These are phyloP conservation scores for Neurospora sublineolata DNA, from an alignment of 495 filamentous ascomycete species.

Conservation along the genomic window DNA sequence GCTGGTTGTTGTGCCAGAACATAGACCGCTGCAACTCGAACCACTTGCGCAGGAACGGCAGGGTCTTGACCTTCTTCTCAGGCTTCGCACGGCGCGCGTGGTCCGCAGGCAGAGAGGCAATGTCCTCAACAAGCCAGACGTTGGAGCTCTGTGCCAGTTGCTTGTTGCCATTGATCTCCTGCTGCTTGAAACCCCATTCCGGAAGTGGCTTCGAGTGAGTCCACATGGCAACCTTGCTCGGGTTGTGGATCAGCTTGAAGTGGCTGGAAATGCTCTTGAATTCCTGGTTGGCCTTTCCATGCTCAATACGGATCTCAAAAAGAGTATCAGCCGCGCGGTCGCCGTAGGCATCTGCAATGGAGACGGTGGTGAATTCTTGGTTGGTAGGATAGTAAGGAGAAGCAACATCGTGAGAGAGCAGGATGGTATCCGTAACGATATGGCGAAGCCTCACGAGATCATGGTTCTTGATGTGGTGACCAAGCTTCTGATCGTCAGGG, in stretches of 20 bases:
- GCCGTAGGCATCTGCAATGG: conserved; percentile 59
- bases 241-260: conserved; percentile 89
- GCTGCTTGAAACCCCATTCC: conserved; percentile 93
- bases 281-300: conserved; percentile 68
- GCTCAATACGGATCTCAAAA: conserved; percentile 86
- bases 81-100: conserved; percentile 62
- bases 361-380: conserved; percentile 90
- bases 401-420: conserved; percentile 96
- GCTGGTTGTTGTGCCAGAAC: conserved; percentile 97
- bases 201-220: conserved; percentile 87
- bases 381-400: conserved; percentile 95
- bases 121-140: conserved; percentile 86
- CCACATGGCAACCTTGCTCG: conserved; percentile 97
- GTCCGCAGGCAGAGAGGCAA: conserved; percentile 58
- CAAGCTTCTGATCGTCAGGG: conserved; percentile 39
- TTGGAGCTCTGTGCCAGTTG: conserved; percentile 83
- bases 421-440: conserved; percentile 71
- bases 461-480: conserved; percentile 65
- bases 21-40: conserved; percentile 94
- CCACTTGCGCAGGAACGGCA: conserved; percentile 90
- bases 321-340: conserved; percentile 78
- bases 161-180: conserved; percentile 99
- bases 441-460: conserved; percentile 85
- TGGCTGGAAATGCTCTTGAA: conserved; percentile 82
- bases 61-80: conserved; percentile 61